Base-by-base conservation (phyloP, 768 basidiomycete species). In the Agrocybe chaxingu region DNA sequence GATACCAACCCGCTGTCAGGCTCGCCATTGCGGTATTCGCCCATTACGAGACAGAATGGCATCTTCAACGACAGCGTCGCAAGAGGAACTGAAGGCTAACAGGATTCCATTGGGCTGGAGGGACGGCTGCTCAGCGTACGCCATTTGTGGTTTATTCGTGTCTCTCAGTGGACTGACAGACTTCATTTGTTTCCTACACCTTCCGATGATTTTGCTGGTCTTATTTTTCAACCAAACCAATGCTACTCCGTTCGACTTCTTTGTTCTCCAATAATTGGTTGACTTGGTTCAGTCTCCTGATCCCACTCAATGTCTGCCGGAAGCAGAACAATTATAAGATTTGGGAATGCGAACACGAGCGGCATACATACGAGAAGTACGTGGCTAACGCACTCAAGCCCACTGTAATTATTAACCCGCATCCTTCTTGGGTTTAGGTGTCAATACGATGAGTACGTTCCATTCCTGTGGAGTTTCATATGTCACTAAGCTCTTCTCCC, bases 341-440 rank as follows among this genome's bases (percentile, higher is more conserved):
- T n/a, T 97, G 93, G 93, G 85, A 94, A 57, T 96, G 93, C 66
- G 89, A 92, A 66, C 84, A 93, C 57, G 88, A 96, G 72, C 76
- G 86, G 54, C 87, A 92, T 65, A 74, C 75, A 32, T 90, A 96
- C 63, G 92, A 96, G 74, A 84, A 89, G 91, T 89, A 63, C 61
- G 84, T 75, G 12, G n/a, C 30, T 34, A 35, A 42, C 32, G 34
- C 30, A 18, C 9, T 36, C 11, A 24, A 34, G 16, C 32, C n/a
- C 16, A 4, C 37, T 35, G 31, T 48, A 1, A 53, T 40, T 24
- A 31, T 36, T 37, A 29, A 10, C 32, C 9, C 18, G 16, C 16
- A 16, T 18, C 13, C 31, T 39, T 18, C 7, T 37, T 32, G 34
- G 48, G 50, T 12, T 40, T 53, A 96, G 92, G 71, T 96, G 93